Evolutionary conservation across 139 green algal genomes (phyloP).

Genomic region (Chlamydomonas schloesseri): DNA sequence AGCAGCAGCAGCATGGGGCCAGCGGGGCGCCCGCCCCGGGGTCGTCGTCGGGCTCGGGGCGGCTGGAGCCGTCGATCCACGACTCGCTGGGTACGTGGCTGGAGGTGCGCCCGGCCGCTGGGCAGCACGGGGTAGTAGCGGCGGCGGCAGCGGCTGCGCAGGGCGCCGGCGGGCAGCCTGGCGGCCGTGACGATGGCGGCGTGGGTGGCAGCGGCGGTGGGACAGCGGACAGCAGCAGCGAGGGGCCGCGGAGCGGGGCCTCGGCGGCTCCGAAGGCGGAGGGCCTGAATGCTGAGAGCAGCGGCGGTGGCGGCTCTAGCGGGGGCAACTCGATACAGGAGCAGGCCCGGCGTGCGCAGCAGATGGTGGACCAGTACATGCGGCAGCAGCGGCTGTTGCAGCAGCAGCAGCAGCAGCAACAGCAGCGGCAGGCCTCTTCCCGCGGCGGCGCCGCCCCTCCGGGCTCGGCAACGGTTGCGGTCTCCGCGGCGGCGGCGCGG

Average conservation of each 20-base stretch:
- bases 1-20: background rate
- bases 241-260: background rate
- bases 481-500: background rate
- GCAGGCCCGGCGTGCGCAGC: no score
- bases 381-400: background rate
- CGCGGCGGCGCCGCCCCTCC: no score
- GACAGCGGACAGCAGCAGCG: background rate
- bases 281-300: background rate
- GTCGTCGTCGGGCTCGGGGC: background rate
- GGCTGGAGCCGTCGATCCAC: constrained; percentile 4
- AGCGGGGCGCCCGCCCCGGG: no score
- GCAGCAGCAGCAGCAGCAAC: constrained; percentile 2
- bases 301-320: background rate
- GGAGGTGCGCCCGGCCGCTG: background rate
- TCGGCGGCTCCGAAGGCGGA: background rate
- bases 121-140: background rate
- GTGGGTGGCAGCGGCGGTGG: background rate
- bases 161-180: background rate
- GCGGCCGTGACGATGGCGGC: no score
- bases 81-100: constrained; percentile 29
- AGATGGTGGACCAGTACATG: no score
- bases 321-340: no score
- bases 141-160: background rate
- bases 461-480: no score
- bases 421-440: background rate